A percentile compares a stretch with the other conserved stretches of the same genome.
phyloP scores from a whole-genome alignment of 331 rosid genomes.

The Acacia concinna region DNA sequence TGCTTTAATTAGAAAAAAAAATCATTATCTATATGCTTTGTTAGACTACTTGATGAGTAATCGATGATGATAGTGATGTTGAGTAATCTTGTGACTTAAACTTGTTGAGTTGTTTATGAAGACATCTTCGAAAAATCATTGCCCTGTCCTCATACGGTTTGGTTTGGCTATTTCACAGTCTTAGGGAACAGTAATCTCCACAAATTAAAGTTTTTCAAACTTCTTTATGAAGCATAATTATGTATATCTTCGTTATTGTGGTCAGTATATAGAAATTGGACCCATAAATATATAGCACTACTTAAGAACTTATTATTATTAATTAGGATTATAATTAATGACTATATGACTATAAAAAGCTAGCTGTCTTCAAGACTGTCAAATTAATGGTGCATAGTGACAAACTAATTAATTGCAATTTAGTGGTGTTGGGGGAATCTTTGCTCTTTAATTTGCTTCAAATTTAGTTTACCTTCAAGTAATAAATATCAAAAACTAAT shows the following conservation, averaged over 20 bases:
- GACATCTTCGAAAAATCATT: slow-evolving; percentile 21
- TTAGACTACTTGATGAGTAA: too few species aligned
- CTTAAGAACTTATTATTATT: background rate
- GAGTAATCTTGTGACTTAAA: slow-evolving; percentile 10
- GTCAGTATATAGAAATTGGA: background rate
- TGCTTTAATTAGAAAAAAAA: too few species aligned
- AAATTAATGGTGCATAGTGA: slow-evolving; percentile 24
- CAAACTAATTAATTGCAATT: background rate
- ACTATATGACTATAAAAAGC: background rate
- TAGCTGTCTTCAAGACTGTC: slow-evolving; percentile 33
- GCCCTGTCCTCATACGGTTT: background rate
- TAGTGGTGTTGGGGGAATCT: slow-evolving; percentile 27
- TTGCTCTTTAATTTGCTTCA: slow-evolving; percentile 35
- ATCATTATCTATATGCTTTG: too few species aligned
- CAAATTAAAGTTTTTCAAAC: background rate
- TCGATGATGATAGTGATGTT: background rate
- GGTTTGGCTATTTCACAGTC: slow-evolving; percentile 6
- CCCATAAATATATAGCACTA: background rate
- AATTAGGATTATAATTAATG: background rate
- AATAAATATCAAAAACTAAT: slow-evolving; percentile 2
- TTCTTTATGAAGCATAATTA: background rate
- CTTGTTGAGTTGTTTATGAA: slow-evolving; percentile 1
- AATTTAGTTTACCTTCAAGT: slow-evolving; percentile 13
- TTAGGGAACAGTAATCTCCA: background rate
- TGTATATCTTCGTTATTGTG: background rate